phyloP scores from a whole-genome alignment of 1,284 basidiomycete genomes.

The Schizophyllum commune region DNA sequence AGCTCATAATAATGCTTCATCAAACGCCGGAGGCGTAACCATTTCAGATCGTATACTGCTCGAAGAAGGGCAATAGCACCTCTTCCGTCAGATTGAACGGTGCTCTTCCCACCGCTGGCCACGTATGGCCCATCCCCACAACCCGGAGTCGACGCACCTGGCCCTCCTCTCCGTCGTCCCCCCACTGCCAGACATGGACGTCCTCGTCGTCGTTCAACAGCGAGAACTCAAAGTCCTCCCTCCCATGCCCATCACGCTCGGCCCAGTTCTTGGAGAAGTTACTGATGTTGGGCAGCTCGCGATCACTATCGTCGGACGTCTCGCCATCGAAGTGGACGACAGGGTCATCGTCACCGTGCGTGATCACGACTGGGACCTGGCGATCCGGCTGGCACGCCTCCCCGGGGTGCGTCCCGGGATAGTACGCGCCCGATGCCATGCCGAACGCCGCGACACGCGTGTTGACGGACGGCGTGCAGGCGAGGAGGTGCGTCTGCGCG shows the following conservation, averaged over 20 bases:
- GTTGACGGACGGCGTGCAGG: not conserved
- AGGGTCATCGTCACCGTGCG: conserved; percentile 7
- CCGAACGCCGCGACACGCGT: not conserved
- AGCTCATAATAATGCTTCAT: too few relatives aligned
- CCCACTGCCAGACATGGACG: conserved; percentile 5
- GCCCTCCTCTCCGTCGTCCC: not conserved
- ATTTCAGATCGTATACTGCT: not conserved
- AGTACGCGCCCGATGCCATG: not conserved
- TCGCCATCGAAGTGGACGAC: conserved; percentile 8
- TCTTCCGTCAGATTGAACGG: not conserved
- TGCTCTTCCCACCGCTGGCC: not conserved
- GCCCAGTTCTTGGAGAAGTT: conserved; percentile 4
- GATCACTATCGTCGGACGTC: conserved; percentile 1
- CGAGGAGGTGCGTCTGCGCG: not conserved
- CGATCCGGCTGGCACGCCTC: conserved; percentile 2
- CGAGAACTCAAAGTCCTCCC: not conserved
- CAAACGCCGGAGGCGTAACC: too few relatives aligned
- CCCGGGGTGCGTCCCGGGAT: not conserved
- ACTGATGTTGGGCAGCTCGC: conserved; percentile 1
- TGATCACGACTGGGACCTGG: conserved; percentile 7
- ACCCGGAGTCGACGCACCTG: not conserved
- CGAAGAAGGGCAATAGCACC: not conserved
- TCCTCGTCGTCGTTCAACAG: conserved; percentile 7
- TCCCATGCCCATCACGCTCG: conserved; percentile 4
- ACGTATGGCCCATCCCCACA: not conserved